Evolutionary conservation across 768 basidiomycete genomes (phyloP), one percentile per base, ranked within the genome.

Genomic region (Boletus subparvulus): DNA sequence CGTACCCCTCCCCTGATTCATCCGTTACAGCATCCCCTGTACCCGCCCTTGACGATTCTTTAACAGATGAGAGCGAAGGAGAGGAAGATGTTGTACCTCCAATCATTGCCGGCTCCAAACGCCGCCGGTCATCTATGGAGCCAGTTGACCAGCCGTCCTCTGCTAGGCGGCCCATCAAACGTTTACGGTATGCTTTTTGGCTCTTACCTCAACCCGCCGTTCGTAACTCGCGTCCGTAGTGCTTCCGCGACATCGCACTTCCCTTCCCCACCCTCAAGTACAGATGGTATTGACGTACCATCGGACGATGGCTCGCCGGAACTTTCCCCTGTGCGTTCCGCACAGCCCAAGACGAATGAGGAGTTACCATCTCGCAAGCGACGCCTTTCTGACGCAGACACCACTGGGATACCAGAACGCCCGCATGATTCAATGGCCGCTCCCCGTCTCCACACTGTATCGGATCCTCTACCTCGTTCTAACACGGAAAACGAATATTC

Each of bases 351-450:
- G 14, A 48, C 8, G 12, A 43, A 36, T n/a, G 1, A 21, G 16
- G 32, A n/a, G 2, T 3, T 39, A n/a, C 36, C n/a, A 40, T 50
- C 55, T 61, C 62, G 55, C 45, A 78, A 79, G 57, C 75, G 78
- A 39, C 68, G 73, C 4, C 47, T 76, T 13, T 79, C 77, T 2
- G 73, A 76, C 12, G 54, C 65, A 3, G 73, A 70, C 9, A 42
- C 39, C 2, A 37, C 58, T 0, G 35, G 40, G 1, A n/a, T 56
- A 36, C 36, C 67, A 1, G 77, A 78, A 37, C 69, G 69, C n/a
- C 66, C 69, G 0, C 61, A 66, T 40, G 19, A 14, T 24, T 56
- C 69, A 4, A 35, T 56, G 9, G 28, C 24, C 12, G 47, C 37
- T n/a, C 65, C 69, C 1, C 68, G 61, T 42, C 48, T 63, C 6